Conservation (phyloP, 495 filamentous ascomycete genomes). For the Aspergillus egyptiacus region DNA sequence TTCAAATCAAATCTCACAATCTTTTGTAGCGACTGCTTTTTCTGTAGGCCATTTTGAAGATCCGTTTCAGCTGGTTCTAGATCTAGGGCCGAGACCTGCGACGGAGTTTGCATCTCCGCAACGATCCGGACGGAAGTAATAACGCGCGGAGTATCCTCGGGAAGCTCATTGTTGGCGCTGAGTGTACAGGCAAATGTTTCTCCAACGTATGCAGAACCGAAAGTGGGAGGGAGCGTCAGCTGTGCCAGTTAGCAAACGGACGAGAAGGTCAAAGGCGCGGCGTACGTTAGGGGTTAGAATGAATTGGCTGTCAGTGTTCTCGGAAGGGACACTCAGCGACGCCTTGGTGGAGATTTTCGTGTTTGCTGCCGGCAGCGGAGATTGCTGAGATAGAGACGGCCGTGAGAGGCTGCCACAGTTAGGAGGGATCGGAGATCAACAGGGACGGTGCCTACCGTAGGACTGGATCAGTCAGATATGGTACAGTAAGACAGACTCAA, state of each 20-base stretch:
- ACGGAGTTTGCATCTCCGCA: slow-evolving; percentile 93
- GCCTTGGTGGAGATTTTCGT: slow-evolving; percentile 46
- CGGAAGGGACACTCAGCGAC: slow-evolving; percentile 48
- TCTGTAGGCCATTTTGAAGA: slow-evolving; percentile 46
- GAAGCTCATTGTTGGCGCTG: slow-evolving; percentile 84
- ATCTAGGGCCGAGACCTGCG: slow-evolving; percentile 52
- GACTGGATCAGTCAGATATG: slow-evolving; percentile 24
- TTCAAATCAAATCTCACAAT: slow-evolving; percentile 83
- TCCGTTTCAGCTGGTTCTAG: slow-evolving; percentile 40
- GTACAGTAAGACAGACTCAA: not conserved
- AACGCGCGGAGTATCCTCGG: slow-evolving; percentile 38
- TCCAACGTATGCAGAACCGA: slow-evolving; percentile 91
- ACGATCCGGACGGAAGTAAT: slow-evolving; percentile 73
- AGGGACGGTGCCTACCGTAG: slow-evolving; percentile 41
- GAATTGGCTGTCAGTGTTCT: slow-evolving; percentile 44
- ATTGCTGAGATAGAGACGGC: slow-evolving; percentile 50
- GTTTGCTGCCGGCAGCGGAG: slow-evolving; percentile 49
- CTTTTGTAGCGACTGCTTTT: slow-evolving; percentile 69
- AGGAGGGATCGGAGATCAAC: slow-evolving; percentile 9
- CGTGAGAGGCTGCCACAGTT: slow-evolving; percentile 44
- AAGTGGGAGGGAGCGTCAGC: slow-evolving; percentile 87
- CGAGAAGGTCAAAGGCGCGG: not conserved
- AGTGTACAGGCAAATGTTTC: slow-evolving; percentile 93
- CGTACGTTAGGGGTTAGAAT: slow-evolving; percentile 56
- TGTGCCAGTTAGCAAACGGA: slow-evolving; percentile 18